These are phyloP conservation scores for Microbotryomycetes sp. DNA, from an alignment of 1,284 basidiomycete genomes.

Conservation along the genomic window DNA sequence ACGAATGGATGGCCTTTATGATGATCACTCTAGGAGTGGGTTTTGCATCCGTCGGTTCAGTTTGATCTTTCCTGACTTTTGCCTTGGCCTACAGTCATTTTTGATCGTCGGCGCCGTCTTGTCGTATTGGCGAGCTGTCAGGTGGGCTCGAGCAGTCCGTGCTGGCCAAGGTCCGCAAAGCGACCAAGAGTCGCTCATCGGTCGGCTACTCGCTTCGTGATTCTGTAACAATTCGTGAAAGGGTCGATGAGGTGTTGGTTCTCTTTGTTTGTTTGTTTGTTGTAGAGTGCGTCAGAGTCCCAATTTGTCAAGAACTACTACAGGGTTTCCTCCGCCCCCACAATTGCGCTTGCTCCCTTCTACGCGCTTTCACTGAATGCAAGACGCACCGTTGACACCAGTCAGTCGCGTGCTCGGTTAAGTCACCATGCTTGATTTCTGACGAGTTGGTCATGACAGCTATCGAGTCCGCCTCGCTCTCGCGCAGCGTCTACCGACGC, in stretches of 20 bases:
- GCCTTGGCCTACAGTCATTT: constrained; percentile 12
- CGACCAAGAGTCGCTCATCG: constrained; percentile 9
- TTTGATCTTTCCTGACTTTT: neutral
- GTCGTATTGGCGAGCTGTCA: constrained; percentile 28
- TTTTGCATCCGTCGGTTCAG: too few species aligned
- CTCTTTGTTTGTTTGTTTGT: neutral
- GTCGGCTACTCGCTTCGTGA: neutral
- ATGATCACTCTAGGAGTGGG: constrained; percentile 21
- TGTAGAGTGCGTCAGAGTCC: too few species aligned
- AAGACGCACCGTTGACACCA: neutral
- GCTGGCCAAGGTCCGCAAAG: constrained; percentile 12
- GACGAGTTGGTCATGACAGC: too few species aligned
- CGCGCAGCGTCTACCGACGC: too few species aligned
- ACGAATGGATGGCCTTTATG: constrained; percentile 28
- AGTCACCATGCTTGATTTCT: too few species aligned
- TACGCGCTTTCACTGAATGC: too few species aligned
- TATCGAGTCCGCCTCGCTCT: too few species aligned
- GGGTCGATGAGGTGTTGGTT: neutral
- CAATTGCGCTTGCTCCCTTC: too few species aligned
- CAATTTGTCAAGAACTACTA: too few species aligned
- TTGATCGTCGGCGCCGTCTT: constrained; percentile 22
- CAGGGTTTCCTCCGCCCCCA: too few species aligned
- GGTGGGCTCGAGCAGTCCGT: constrained; percentile 20
- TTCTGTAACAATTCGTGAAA: neutral
- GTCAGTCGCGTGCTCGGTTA: neutral